Evolutionary conservation across 2,329 filamentous ascomycete species (phyloP).

Genomic region (Epichloe glyceriae): DNA sequence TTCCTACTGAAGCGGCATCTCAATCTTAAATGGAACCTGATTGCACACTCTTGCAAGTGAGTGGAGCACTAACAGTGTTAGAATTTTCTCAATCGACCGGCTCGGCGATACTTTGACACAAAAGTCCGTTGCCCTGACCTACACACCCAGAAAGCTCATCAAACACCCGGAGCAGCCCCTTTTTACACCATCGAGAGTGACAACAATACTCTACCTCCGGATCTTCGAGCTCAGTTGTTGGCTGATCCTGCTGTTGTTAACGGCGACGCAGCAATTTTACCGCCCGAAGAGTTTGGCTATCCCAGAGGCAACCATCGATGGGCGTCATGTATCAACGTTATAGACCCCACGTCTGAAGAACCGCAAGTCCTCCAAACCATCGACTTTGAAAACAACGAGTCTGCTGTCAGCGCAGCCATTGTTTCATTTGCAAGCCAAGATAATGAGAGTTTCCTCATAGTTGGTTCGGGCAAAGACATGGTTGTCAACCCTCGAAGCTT

Average conservation of each 20-base stretch:
- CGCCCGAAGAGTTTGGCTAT: conserved; percentile 78
- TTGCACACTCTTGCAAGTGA: not conserved
- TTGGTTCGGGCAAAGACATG: conserved; percentile 90
- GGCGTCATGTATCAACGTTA: conserved; percentile 88
- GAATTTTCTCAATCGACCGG: conserved; percentile 85
- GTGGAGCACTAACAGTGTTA: conserved; percentile 16
- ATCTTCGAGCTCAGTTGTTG: conserved; percentile 62
- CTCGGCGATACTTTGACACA: conserved; percentile 76
- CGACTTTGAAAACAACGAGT: conserved; percentile 80
- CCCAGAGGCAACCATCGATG: conserved; percentile 73
- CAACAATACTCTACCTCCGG: conserved; percentile 74
- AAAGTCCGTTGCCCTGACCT: conserved; percentile 72
- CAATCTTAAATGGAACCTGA: conserved; percentile 4
- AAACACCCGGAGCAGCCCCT: conserved; percentile 78
- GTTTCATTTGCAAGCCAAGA: conserved; percentile 83
- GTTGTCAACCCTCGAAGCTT: conserved; percentile 63
- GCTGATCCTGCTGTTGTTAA: conserved; percentile 59
- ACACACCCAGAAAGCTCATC: conserved; percentile 79
- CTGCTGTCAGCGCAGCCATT: conserved; percentile 72
- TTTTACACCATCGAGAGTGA: conserved; percentile 89
- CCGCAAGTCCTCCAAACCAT: conserved; percentile 58
- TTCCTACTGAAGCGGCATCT: conserved; percentile 73
- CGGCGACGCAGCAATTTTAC: conserved; percentile 56
- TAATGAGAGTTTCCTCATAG: conserved; percentile 79
- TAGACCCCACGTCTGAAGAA: conserved; percentile 71